A percentile compares a stretch with the other conserved stretches of the same genome.
Conservation (phyloP, 805 yeast species). For the Ogataea pini region DNA sequence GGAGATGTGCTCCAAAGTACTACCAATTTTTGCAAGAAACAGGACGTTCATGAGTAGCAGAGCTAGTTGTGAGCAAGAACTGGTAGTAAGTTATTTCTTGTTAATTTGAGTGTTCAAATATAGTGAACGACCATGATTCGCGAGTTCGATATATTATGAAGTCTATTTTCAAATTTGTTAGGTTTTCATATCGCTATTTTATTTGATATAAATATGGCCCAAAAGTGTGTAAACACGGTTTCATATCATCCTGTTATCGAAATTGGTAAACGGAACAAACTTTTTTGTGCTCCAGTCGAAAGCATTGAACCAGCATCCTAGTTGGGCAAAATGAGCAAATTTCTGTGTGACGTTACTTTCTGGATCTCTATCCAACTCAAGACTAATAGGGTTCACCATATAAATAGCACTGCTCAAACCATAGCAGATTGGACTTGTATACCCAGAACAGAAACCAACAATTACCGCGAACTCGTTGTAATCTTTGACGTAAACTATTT, state of each 20-base stretch:
- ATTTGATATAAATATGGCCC: too few relatives aligned
- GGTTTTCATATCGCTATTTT: too few relatives aligned
- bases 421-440: not conserved
- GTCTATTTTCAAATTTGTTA: too few relatives aligned
- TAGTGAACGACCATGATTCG: too few relatives aligned
- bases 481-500: not conserved
- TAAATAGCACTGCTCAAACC: not conserved
- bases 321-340: not conserved
- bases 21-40: conserved; percentile 11
- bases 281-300: not conserved
- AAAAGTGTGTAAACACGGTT: too few relatives aligned
- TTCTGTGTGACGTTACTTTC: not conserved
- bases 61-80: too few relatives aligned
- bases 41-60: not conserved
- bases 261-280: too few relatives aligned
- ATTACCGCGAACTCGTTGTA: not conserved
- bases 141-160: too few relatives aligned
- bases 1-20: conserved; percentile 22
- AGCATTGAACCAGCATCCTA: not conserved
- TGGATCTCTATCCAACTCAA: not conserved
- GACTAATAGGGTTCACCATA: not conserved
- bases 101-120: too few relatives aligned
- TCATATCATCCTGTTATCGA: too few relatives aligned
- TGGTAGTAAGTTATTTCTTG: too few relatives aligned
- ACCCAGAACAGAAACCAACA: not conserved